Evolutionary conservation across 2,329 filamentous ascomycete genomes (phyloP).

Genomic region (Gaeumannomyces sp.): DNA sequence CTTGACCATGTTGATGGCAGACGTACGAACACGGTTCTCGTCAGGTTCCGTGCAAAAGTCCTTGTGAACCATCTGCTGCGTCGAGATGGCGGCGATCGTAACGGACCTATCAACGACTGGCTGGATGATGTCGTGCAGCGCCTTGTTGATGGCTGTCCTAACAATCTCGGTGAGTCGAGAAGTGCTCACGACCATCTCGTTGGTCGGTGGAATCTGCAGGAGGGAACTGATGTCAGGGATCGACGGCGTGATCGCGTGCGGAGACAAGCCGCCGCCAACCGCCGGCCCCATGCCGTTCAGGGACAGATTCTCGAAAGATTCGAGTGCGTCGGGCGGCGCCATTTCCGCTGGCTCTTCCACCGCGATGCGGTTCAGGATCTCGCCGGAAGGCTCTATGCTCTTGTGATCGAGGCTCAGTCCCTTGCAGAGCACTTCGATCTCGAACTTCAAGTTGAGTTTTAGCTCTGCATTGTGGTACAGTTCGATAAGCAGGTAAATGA

Average conservation of each 20-base stretch:
- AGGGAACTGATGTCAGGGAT: conserved; percentile 79
- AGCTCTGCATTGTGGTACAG: conserved; percentile 89
- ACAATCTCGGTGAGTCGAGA: conserved; percentile 70
- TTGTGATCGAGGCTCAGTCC: conserved; percentile 89
- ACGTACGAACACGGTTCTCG: conserved; percentile 76
- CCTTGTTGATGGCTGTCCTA: conserved; percentile 76
- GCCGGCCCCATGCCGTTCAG: conserved; percentile 66
- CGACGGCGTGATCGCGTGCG: conserved; percentile 68
- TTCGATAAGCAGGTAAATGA: conserved; percentile 83
- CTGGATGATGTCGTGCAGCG: conserved; percentile 92
- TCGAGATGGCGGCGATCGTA: conserved; percentile 95
- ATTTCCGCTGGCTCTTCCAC: conserved; percentile 57
- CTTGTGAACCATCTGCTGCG: conserved; percentile 90
- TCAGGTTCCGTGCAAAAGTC: conserved; percentile 93
- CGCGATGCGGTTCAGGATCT: conserved; percentile 70
- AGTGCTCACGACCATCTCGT: conserved; percentile 70
- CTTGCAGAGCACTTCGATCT: conserved; percentile 96
- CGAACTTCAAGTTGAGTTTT: conserved; percentile 95
- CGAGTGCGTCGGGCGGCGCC: conserved; percentile 57
- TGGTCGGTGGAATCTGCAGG: conserved; percentile 74
- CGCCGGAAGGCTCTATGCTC: conserved; percentile 77
- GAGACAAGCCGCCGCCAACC: conserved; percentile 67
- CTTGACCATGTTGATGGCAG: conserved; percentile 91
- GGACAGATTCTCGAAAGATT: conserved; percentile 77
- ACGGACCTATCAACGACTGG: conserved; percentile 96